These are phyloP conservation scores for Sporothrix brasiliensis DNA, from an alignment of 2,329 filamentous ascomycete genomes.

Conservation along the genomic window DNA sequence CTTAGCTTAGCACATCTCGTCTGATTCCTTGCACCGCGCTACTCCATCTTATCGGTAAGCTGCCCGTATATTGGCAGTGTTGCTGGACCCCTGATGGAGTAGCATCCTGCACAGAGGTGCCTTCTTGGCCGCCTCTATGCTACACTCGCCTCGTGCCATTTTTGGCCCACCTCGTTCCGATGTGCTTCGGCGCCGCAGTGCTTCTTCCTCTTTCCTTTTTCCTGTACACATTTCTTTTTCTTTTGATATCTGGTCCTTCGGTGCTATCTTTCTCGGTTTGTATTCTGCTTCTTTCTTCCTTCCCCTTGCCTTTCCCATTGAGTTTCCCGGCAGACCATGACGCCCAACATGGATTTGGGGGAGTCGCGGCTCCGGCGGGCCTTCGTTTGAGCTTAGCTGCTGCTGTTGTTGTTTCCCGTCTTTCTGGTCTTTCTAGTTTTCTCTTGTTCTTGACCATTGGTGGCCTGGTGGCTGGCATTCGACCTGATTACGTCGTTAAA, in stretches of 20 bases:
- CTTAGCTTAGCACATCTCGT: background rate
- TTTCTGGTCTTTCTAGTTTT: conserved; percentile 32
- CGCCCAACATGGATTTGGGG: conserved; percentile 6
- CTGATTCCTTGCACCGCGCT: background rate
- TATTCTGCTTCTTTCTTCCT: background rate
- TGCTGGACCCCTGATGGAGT: background rate
- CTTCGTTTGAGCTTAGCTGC: conserved; percentile 15
- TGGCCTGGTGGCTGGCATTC: conserved; percentile 11
- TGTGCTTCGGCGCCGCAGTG: conserved; percentile 9
- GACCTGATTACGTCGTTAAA: conserved; percentile 34
- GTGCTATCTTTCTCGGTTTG: background rate
- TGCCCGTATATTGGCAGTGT: conserved; percentile 1
- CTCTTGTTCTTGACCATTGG: conserved; percentile 48
- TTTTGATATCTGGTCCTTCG: background rate
- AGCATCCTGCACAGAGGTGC: background rate
- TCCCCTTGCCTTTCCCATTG: too few relatives aligned
- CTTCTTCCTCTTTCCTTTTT: background rate
- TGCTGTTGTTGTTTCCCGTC: conserved; percentile 18
- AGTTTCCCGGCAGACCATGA: conserved; percentile 7
- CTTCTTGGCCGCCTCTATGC: conserved; percentile 1
- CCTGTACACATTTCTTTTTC: background rate
- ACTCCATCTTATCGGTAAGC: background rate
- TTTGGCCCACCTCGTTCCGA: background rate
- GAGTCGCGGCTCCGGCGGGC: conserved; percentile 14
- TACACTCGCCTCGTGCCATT: background rate